Percentiles rank a stretch among this genome's conserved stretches.
Evolutionary conservation across 2,329 filamentous ascomycete species (phyloP).

Genomic region (Neofusicoccum kwambonambiense): DNA sequence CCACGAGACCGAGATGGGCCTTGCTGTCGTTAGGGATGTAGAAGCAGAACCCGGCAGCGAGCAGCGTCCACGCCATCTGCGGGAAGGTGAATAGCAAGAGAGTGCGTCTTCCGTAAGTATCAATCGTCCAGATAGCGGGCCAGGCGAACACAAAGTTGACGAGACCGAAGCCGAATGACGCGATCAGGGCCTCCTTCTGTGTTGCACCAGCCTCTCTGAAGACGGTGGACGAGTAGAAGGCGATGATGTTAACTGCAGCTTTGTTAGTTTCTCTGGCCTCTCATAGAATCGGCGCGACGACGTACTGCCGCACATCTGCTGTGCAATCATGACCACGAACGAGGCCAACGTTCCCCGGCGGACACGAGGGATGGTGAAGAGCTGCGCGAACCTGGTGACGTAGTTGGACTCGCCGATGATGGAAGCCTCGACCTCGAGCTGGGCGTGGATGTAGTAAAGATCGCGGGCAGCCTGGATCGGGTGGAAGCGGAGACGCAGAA

Average conservation of each 20-base stretch:
- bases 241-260: constrained; percentile 24
- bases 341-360: constrained; percentile 27
- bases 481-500: constrained; percentile 38
- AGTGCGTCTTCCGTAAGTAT: constrained; percentile 39
- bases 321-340: constrained; percentile 33
- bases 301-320: constrained; percentile 31
- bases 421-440: constrained; percentile 33
- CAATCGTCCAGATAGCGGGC: constrained; percentile 47
- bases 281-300: constrained; percentile 17
- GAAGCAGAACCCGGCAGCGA: constrained; percentile 47
- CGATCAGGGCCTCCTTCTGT: constrained; percentile 29
- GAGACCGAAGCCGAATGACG: constrained; percentile 46
- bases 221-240: constrained; percentile 25
- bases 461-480: constrained; percentile 43
- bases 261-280: constrained; percentile 31
- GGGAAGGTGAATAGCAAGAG: constrained; percentile 48
- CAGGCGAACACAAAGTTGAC: constrained; percentile 48
- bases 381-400: background rate
- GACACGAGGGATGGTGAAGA: constrained; percentile 29
- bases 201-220: constrained; percentile 26
- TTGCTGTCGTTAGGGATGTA: constrained; percentile 30
- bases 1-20: constrained; percentile 32
- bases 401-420: constrained; percentile 27
- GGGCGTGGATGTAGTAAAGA: constrained; percentile 47
- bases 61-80: constrained; percentile 49